phyloP scores from a whole-genome alignment of 2,329 filamentous ascomycete species.

The Phaeosphaeria sp. region DNA sequence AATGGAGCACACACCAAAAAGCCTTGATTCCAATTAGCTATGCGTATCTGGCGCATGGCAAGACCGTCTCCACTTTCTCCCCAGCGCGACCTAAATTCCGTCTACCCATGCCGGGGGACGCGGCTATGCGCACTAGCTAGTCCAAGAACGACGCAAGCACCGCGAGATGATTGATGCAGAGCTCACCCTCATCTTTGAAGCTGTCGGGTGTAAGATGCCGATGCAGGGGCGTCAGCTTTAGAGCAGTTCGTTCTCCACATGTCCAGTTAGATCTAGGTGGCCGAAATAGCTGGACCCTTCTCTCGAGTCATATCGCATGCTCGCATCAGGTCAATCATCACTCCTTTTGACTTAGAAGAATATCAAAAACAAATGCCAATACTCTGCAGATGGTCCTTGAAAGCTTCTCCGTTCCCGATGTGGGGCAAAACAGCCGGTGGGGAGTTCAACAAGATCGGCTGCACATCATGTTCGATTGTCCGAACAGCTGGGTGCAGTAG shows the following conservation, averaged over 20 bases:
- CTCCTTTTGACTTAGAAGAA: background rate
- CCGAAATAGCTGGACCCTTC: background rate
- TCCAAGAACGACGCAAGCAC: background rate
- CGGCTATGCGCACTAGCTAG: background rate
- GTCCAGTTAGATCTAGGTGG: background rate
- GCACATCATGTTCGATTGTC: background rate
- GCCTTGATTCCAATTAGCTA: background rate
- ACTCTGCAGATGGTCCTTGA: background rate
- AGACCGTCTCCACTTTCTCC: background rate
- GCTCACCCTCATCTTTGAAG: background rate
- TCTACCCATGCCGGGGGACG: background rate
- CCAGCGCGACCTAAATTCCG: background rate
- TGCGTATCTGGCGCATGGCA: background rate
- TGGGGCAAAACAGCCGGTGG: background rate
- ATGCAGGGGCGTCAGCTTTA: background rate
- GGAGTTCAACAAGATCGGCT: background rate
- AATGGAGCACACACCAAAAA: background rate
- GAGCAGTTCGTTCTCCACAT: background rate
- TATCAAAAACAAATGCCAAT: background rate
- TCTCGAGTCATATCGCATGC: background rate
- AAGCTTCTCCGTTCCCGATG: background rate
- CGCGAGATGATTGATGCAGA: background rate
- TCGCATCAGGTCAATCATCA: background rate
- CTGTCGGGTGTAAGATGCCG: background rate
- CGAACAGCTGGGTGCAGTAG: background rate